Conservation (phyloP, 352 stramenopile genomes). For the Globisporangium nodosum region DNA sequence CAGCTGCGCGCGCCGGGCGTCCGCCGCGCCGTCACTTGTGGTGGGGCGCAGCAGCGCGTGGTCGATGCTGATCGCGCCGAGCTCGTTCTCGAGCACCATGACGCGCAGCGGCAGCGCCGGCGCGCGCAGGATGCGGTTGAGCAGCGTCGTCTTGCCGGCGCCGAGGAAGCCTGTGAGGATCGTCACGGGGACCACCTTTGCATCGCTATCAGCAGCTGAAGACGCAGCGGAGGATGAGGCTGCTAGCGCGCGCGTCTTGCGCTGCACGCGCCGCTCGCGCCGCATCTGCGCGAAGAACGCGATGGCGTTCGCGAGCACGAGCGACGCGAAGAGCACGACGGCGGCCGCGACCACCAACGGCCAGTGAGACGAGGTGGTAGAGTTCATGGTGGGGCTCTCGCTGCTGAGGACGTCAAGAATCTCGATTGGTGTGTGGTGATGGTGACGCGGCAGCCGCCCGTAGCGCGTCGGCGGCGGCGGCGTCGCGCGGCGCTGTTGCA, state of each 20-base stretch:
- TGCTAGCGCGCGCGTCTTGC: conserved; percentile 48
- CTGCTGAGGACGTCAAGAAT: background rate
- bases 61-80: conserved; percentile 68
- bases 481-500: background rate
- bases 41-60: conserved; percentile 34
- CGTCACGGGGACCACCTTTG: conserved; percentile 71
- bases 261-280: conserved; percentile 47
- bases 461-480: background rate
- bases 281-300: conserved; percentile 61
- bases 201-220: background rate
- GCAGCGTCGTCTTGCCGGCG: conserved; percentile 94
- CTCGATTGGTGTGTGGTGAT: background rate
- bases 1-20: conserved; percentile 2
- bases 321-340: conserved; percentile 38
- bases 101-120: conserved; percentile 89
- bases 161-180: conserved; percentile 95
- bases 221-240: background rate
- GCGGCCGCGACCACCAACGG: conserved; percentile 18
- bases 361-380: conserved; percentile 5
- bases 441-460: conserved; percentile 1
- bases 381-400: background rate
- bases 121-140: conserved; percentile 93
- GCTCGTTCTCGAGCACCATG: conserved; percentile 92
- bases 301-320: conserved; percentile 56
- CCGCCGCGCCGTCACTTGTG: background rate